Percentiles rank a stretch among this genome's conserved stretches.
These are phyloP conservation scores for Mycena pura DNA, from an alignment of 768 basidiomycete species.

Conservation along the genomic window DNA sequence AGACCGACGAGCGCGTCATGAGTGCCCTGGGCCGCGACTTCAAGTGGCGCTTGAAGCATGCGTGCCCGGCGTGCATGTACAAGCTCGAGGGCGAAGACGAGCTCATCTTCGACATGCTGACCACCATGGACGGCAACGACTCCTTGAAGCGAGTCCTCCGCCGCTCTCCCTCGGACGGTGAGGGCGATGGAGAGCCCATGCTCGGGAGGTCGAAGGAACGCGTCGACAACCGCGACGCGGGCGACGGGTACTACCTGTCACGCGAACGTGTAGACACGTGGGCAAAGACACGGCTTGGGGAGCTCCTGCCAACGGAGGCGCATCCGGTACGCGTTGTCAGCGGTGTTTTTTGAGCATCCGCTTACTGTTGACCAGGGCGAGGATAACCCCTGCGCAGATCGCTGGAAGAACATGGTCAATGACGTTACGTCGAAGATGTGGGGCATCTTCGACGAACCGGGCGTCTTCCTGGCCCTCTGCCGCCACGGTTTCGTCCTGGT, in stretches of 20 bases:
- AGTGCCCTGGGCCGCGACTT: slow-evolving; percentile 26
- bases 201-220: slow-evolving; percentile 8
- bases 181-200: slow-evolving; percentile 7
- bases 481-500: slow-evolving; percentile 29
- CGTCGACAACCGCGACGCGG: slow-evolving; percentile 3
- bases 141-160: slow-evolving; percentile 27
- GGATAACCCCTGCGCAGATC: slow-evolving; percentile 22
- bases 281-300: slow-evolving; percentile 7
- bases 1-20: slow-evolving; percentile 8
- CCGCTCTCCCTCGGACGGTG: not conserved
- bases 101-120: slow-evolving; percentile 26
- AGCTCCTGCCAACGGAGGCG: not conserved
- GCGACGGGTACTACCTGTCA: slow-evolving; percentile 10
- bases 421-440: slow-evolving; percentile 35
- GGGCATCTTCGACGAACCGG: slow-evolving; percentile 44
- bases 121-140: slow-evolving; percentile 35
- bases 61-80: slow-evolving; percentile 36
- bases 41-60: slow-evolving; percentile 31
- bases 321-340: not conserved
- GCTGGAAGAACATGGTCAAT: slow-evolving; percentile 27
- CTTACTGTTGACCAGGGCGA: not conserved
- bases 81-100: slow-evolving; percentile 31
- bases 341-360: not conserved
- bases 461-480: slow-evolving; percentile 45
- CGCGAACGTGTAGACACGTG: slow-evolving; percentile 22